Evolutionary conservation across 805 yeast genomes (phyloP), one percentile per base, ranked within the genome.

Genomic region (Wickerhamomyces bovis): DNA sequence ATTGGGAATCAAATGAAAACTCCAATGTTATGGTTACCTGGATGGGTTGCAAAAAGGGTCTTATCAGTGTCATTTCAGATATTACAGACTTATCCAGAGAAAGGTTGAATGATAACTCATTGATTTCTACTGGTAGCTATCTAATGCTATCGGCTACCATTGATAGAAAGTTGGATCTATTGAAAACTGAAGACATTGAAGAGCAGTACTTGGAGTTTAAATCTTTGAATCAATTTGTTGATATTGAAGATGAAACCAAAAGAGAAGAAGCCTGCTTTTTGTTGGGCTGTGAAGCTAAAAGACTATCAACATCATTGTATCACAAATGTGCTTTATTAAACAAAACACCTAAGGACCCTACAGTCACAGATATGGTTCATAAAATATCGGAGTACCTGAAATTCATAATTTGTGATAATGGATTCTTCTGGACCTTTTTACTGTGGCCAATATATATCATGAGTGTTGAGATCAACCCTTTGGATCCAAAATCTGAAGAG

Each of bases 361-460:
- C 28, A 15, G 18, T 40, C 11, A 39, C 12, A 3, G 21, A 26
- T 13, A 15, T 39, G 19, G 46, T 48, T 11, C 10, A 3, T 4
- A 31, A 39, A 18, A 7, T 48, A 18, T 13, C 45, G 2, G 20
- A 22, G 16, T 48, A 44, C 30, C 25, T 48, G 9, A 44, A 42
- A 11, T 44, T 36, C 19, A 42, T 48, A 13, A 35, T 48, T 2
- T 18, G 38, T 20, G 47, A 48, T 16, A 42, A 42, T 28, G n/a
- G 16, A 11, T 42, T 42, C 15, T 31, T 16, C 12, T 48, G 51
- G 51, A 23, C 45, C 15, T 48, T 48, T 21, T 22, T 48, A 4
- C n/a, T 48, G n/a, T 48, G 51, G 51, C 45, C 48, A 19, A 44
- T 43, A 13, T 48, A 44, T 18, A 48, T 48, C 4, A 22, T 48